Percentiles rank a stretch among this genome's conserved stretches.
These are phyloP conservation scores for Cryptosporidium ryanae DNA, from an alignment of 169 alveolate species.

Conservation along the genomic window DNA sequence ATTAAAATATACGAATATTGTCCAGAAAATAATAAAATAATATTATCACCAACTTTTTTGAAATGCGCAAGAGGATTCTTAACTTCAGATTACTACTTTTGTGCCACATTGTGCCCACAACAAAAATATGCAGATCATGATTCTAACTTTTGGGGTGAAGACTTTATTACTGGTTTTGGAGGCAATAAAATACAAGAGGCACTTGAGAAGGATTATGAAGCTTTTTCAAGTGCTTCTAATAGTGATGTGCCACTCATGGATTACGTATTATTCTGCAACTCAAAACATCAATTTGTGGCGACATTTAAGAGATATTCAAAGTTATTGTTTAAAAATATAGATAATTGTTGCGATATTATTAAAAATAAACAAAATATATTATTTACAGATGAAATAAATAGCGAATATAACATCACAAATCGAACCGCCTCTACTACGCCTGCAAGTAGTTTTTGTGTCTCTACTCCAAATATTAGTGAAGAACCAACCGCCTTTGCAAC, in stretches of 20 bases:
- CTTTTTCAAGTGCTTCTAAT: constrained; percentile 8
- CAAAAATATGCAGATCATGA: constrained; percentile 74
- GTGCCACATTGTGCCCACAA: constrained; percentile 71
- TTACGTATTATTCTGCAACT: constrained; percentile 51
- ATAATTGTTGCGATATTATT: too few species aligned
- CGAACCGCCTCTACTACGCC: too few species aligned
- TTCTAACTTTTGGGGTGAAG: constrained; percentile 72
- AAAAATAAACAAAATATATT: not conserved
- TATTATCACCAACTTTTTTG: constrained; percentile 56
- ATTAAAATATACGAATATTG: constrained; percentile 60
- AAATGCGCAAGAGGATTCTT: constrained; percentile 70
- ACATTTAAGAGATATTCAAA: constrained; percentile 42
- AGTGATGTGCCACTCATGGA: constrained; percentile 34
- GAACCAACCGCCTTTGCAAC: too few species aligned
- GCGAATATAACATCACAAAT: too few species aligned
- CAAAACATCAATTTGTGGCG: constrained; percentile 73
- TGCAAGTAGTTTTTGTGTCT: too few species aligned
- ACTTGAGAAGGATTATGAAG: constrained; percentile 28
- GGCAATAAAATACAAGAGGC: constrained; percentile 67
- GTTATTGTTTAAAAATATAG: not conserved
- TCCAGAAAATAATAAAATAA: constrained; percentile 27
- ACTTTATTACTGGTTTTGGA: constrained; percentile 62
- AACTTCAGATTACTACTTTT: constrained; percentile 62
- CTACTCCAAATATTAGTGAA: too few species aligned
- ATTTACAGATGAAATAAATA: too few species aligned